phyloP scores from a whole-genome alignment of 2,329 filamentous ascomycete species.

The Lachnellula subtilissima region DNA sequence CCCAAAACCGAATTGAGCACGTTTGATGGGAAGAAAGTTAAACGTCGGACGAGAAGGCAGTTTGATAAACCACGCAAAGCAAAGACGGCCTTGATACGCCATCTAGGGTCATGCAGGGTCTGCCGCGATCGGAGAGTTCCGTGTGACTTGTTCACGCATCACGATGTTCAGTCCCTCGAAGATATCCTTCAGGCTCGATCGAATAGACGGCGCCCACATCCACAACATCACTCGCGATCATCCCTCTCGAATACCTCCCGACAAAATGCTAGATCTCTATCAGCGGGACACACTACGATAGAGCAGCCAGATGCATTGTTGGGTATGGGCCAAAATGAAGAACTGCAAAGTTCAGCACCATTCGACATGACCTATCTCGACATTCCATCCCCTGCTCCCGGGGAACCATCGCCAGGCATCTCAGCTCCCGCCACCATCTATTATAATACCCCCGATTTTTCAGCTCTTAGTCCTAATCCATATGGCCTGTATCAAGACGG shows the following conservation, averaged over 20 bases:
- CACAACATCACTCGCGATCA: conserved; percentile 4
- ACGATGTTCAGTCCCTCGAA: conserved; percentile 26
- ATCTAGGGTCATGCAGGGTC: conserved; percentile 22
- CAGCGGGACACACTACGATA: conserved; percentile 6
- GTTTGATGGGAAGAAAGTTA: conserved; percentile 24
- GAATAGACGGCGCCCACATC: neutral
- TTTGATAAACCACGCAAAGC: conserved; percentile 20
- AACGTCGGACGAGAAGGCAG: conserved; percentile 17
- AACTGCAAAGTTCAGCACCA: conserved; percentile 3
- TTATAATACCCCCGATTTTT: conserved; percentile 1
- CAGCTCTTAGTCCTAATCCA: conserved; percentile 5
- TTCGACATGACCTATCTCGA: conserved; percentile 2
- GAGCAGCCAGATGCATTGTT: conserved; percentile 13
- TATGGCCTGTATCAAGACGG: conserved; percentile 20
- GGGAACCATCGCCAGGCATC: conserved; percentile 8
- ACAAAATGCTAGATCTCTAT: conserved; percentile 4
- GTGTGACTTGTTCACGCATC: conserved; percentile 27
- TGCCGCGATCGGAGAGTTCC: conserved; percentile 23
- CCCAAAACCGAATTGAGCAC: conserved; percentile 15
- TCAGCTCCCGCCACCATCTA: conserved; percentile 4
- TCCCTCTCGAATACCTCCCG: conserved; percentile 11
- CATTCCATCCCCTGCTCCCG: conserved; percentile 14
- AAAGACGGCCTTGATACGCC: conserved; percentile 28
- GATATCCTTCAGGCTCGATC: conserved; percentile 4
- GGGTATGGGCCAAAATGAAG: conserved; percentile 19